Evolutionary conservation across 176 grass and related monocot genomes (phyloP).

Genomic region (Alopecurus myosuroides): DNA sequence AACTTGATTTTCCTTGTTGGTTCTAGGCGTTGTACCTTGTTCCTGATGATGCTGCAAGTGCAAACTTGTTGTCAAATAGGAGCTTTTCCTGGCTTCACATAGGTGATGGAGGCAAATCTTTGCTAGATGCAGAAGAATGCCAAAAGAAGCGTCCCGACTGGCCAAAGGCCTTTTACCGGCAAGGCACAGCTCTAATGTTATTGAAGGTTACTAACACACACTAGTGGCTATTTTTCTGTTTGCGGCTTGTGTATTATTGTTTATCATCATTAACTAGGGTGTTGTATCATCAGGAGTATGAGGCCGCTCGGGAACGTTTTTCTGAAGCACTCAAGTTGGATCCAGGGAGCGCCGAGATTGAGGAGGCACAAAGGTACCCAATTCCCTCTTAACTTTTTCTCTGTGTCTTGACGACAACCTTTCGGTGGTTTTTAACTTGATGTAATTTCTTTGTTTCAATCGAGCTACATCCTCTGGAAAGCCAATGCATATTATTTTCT

Average conservation of each 20-base stretch:
- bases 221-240: not conserved
- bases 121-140: not conserved
- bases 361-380: not conserved
- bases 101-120: not conserved
- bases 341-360: not conserved
- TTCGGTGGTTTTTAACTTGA: not conserved
- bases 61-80: not conserved
- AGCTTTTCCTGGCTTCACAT: not conserved
- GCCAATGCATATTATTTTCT: not conserved
- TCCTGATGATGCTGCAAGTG: not conserved
- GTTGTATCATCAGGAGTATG: not conserved
- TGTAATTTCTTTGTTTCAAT: not conserved
- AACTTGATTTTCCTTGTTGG: not conserved
- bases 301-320: not conserved
- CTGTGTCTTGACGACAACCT: not conserved
- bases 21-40: not conserved
- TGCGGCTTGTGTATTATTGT: not conserved
- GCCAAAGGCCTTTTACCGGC: not conserved
- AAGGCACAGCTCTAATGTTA: not conserved
- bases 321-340: not conserved
- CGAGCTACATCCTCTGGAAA: not conserved
- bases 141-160: not conserved
- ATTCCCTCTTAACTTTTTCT: not conserved
- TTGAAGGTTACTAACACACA: not conserved
- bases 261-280: not conserved